Evolutionary conservation across 192 early-diverging fungal species (phyloP).

Genomic region (Phycomyces blakesleeanus): DNA sequence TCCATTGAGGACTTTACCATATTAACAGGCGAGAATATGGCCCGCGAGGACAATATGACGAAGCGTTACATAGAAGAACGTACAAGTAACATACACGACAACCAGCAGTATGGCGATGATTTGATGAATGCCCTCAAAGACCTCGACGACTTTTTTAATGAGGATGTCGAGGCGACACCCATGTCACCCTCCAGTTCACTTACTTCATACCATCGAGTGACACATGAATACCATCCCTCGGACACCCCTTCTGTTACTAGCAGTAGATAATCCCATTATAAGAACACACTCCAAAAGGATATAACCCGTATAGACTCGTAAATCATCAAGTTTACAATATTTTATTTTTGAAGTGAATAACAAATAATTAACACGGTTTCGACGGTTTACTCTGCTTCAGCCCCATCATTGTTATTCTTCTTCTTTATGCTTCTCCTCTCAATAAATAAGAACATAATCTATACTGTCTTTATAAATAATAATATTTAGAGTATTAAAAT

Average conservation of each 20-base stretch:
- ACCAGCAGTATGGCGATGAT: slow-evolving; percentile 25
- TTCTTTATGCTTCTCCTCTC: background rate
- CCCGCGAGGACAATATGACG: background rate
- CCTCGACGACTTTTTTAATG: slow-evolving; percentile 43
- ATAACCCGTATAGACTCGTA: background rate
- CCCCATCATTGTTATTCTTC: too few species aligned
- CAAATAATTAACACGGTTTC: background rate
- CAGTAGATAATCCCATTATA: background rate
- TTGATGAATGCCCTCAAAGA: slow-evolving; percentile 40
- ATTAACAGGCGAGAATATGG: slow-evolving; percentile 17
- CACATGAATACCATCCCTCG: slow-evolving; percentile 6
- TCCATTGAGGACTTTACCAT: slow-evolving; percentile 35
- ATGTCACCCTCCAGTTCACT: slow-evolving; percentile 11
- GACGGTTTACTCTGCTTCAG: background rate
- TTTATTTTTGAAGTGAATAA: background rate
- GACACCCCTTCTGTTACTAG: background rate
- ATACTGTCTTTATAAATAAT: background rate
- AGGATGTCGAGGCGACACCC: slow-evolving; percentile 25
- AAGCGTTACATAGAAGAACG: slow-evolving; percentile 1
- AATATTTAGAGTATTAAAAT: background rate
- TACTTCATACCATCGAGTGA: slow-evolving; percentile 10
- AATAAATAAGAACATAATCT: too few species aligned
- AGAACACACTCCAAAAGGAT: background rate
- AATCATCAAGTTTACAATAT: too few species aligned
- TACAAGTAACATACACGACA: background rate